phyloP scores from a whole-genome alignment of 495 filamentous ascomycete species.

The Penicillium alfredii region DNA sequence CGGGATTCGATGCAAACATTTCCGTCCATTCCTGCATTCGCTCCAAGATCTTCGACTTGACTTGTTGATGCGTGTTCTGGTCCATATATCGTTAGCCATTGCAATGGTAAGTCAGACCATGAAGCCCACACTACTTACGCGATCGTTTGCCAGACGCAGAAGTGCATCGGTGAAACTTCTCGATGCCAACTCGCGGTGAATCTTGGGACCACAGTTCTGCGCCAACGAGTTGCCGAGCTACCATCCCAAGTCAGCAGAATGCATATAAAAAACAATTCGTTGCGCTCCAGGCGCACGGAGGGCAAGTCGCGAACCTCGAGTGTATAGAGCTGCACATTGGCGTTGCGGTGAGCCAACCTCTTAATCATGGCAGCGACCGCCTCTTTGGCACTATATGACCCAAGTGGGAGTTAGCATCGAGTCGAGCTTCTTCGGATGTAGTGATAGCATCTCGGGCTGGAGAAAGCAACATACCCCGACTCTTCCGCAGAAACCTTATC shows the following conservation, averaged over 20 bases:
- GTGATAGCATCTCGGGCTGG: neutral
- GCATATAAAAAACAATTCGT: neutral
- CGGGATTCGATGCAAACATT: constrained; percentile 86
- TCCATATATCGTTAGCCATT: constrained; percentile 1
- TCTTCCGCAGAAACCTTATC: constrained; percentile 72
- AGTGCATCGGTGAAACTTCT: constrained; percentile 95
- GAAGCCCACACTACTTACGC: too few species aligned
- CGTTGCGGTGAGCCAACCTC: constrained; percentile 91
- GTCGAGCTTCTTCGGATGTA: too few species aligned
- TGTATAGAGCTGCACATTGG: constrained; percentile 98
- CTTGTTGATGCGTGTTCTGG: constrained; percentile 88
- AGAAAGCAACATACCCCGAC: constrained; percentile 48
- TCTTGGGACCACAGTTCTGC: constrained; percentile 86
- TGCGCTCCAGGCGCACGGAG: neutral
- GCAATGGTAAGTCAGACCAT: too few species aligned
- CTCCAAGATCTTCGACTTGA: constrained; percentile 95
- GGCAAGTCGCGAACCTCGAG: constrained; percentile 62
- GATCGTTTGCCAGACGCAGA: constrained; percentile 80
- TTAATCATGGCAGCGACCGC: constrained; percentile 93
- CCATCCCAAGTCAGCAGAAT: constrained; percentile 6
- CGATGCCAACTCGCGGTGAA: constrained; percentile 90
- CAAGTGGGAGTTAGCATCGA: constrained; percentile 13
- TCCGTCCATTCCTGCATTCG: constrained; percentile 93
- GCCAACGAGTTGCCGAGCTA: constrained; percentile 85
- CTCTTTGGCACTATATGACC: constrained; percentile 64